Base-by-base conservation (phyloP, 257 asterid genomes). In the Fraxinus excelsior region DNA sequence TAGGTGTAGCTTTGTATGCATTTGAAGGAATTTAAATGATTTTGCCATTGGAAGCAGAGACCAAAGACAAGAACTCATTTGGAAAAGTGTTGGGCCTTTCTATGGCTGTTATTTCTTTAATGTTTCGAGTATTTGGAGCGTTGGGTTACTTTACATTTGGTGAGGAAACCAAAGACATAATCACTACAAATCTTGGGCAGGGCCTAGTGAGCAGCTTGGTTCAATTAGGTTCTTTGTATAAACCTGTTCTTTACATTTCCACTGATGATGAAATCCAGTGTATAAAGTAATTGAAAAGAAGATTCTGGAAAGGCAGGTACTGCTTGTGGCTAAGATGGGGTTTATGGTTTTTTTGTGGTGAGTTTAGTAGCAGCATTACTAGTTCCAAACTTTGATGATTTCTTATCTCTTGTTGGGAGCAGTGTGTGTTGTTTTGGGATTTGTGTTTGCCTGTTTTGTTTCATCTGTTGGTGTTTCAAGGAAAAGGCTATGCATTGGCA, bases 1-100 rank as follows among this genome's bases (percentile, higher is more conserved):
- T 94, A 73, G 98, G 98, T 6, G 98, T 94, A 11, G 91, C 91
- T 0, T 96, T 94, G 1, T 92, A 94, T 82, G 91, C 98, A 21
- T 94, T 92, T 67, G 98, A 94, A 78, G 98, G 98, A 51, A 73
- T 94, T 32, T 97, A 97, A 14, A 94, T 94, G 98, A 93, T 91
- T 1, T 73, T 94, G 35, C 97, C 98, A 3, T 29, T 94, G 74
- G 97, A 94, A 67, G 73, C 94, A 3, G 97, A 94, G 88, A 90
- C 81, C 87, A 92, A 87, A 70, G 97, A 94, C 32, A 92, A 81
- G 82, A 53, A 82, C 40, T 85, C 83, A 68, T 92, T 92, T 64
- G 97, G 97, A 23, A 91, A 76, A 77, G 83, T 87, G 7, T 70
- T 92, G 62, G 96, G 82, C 9, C 25, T 87, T 37, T 81, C 97